Conservation (phyloP, 495 filamentous ascomycete genomes). For the Neurospora sp. region DNA sequence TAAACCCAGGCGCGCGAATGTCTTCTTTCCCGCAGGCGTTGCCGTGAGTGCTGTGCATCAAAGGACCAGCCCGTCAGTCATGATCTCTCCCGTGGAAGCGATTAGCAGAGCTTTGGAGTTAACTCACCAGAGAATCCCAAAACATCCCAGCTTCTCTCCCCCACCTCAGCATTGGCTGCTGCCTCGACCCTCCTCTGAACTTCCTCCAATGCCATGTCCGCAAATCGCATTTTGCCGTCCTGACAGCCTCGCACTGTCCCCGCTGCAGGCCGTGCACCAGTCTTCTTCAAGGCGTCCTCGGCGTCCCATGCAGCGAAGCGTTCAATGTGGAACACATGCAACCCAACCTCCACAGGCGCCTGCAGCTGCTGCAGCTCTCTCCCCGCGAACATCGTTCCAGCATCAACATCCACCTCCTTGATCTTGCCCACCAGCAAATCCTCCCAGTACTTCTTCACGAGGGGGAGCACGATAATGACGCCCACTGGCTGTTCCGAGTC, state of each 20-base stretch:
- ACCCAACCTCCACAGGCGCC: slow-evolving; percentile 16
- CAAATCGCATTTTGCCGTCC: slow-evolving; percentile 7
- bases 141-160: slow-evolving; percentile 11
- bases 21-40: slow-evolving; percentile 14
- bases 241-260: neutral
- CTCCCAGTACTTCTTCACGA: slow-evolving; percentile 13
- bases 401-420: slow-evolving; percentile 59
- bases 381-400: slow-evolving; percentile 47
- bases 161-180: neutral
- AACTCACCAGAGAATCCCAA: slow-evolving; percentile 20
- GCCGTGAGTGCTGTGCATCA: slow-evolving; percentile 19
- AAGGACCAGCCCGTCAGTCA: neutral
- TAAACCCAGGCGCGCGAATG: slow-evolving; percentile 19
- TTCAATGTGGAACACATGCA: slow-evolving; percentile 29
- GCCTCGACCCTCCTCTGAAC: slow-evolving; percentile 5
- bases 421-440: slow-evolving; percentile 57
- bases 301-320: slow-evolving; percentile 6
- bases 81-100: neutral
- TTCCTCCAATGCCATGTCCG: slow-evolving; percentile 15
- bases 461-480: slow-evolving; percentile 18
- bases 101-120: neutral
- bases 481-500: slow-evolving; percentile 1
- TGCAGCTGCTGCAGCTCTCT: neutral
- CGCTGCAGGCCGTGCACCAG: neutral
- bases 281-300: neutral